Evolutionary conservation across 2,329 filamentous ascomycete species (phyloP), one percentile per base, ranked within the genome.

Genomic region (Alternaria triticina): DNA sequence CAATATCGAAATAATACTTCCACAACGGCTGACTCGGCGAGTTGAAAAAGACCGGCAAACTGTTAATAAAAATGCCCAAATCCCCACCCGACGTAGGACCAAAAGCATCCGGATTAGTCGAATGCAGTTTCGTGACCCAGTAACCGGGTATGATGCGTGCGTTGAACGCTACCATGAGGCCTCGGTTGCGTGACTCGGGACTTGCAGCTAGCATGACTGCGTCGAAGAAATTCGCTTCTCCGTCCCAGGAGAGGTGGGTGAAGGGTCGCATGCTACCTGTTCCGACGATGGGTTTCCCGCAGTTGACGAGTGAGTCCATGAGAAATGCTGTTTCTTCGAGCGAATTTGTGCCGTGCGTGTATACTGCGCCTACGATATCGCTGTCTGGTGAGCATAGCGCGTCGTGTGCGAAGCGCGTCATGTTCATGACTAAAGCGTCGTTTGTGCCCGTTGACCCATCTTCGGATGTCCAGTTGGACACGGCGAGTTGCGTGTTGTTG

Each of bases 361-460:
- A 76, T 15, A 76, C 65, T 0, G 73, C 73, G 10, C 74, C 74
- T 10, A 61, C 67, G 6, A 76, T 76, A 28, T 76, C 74, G 25
- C 72, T 75, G 43, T 76, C 73, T 11, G 60, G 49, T 0, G 71
- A 74, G 30, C 73, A 76, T 3, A 76, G 49, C 2, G 73, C 73
- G 36, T 74, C 70, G 40, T 73, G 57, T 1, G 67, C 68, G 46
- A 76, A 76, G 5, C 73, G 66, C 6, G 73, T 75, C 74, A 76
- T 76, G 61, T 76, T 74, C 73, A 75, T 76, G 27, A 73, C 74
- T 1, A 76, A 44, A 5, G 69, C 67, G 56, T 76, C 74, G 30
- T 71, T 73, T 4, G 72, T 75, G 10, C 73, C 74, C 0, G 73
- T 75, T 0, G 72, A 75, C 20, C 66, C 63, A 23, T 70, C 50